These are phyloP conservation scores for Populus ilicifolia DNA, from an alignment of 345 rosid genomes.

Conservation along the genomic window DNA sequence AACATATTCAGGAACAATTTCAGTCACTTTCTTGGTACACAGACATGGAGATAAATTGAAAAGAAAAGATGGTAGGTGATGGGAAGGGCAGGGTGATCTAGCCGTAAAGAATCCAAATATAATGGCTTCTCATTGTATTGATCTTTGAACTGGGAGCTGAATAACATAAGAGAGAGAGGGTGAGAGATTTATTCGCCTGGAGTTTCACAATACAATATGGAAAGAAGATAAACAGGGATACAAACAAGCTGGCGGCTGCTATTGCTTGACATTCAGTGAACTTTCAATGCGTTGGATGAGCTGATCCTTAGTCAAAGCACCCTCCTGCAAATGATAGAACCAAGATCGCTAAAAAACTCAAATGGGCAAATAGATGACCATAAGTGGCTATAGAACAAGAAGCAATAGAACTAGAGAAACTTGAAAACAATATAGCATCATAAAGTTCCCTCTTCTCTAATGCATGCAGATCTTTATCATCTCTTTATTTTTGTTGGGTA, in stretches of 20 bases:
- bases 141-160: constrained; percentile 1
- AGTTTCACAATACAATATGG: not conserved
- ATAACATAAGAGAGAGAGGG: not conserved
- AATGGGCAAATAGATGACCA: not conserved
- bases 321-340: constrained; percentile 49
- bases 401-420: not conserved
- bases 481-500: not conserved
- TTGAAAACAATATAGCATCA: not conserved
- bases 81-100: not conserved
- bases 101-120: not conserved
- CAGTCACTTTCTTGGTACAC: not conserved
- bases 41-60: not conserved
- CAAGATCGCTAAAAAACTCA: not conserved
- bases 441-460: not conserved
- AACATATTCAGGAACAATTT: not conserved
- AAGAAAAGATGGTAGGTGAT: not conserved
- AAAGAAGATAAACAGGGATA: not conserved
- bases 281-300: constrained; percentile 65
- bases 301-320: constrained; percentile 65
- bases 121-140: not conserved
- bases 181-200: not conserved
- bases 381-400: not conserved
- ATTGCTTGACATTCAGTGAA: constrained; percentile 60
- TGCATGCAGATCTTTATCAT: not conserved
- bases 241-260: constrained; percentile 24